Evolutionary conservation across 495 filamentous ascomycete genomes (phyloP).

Genomic region (Talaromyces stipitatus): DNA sequence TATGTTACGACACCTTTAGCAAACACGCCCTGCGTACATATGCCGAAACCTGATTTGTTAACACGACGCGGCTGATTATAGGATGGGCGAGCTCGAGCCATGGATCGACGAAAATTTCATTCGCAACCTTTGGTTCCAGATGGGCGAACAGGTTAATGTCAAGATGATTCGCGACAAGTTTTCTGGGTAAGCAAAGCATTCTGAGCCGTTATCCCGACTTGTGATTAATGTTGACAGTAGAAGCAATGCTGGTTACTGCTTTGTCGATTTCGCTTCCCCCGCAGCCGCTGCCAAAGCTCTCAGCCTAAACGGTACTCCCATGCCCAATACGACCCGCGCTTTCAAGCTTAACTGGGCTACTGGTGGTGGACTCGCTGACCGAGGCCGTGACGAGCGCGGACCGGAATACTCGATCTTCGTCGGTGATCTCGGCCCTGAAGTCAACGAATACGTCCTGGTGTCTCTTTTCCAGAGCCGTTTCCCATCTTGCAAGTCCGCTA

Average conservation of each 20-base stretch:
- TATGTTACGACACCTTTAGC: slow-evolving; percentile 33
- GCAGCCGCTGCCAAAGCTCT: slow-evolving; percentile 88
- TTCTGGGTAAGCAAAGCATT: slow-evolving; percentile 70
- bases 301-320: slow-evolving; percentile 76
- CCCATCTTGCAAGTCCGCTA: slow-evolving; percentile 96
- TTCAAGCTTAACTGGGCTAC: slow-evolving; percentile 99
- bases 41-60: not conserved
- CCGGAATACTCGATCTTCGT: slow-evolving; percentile 98
- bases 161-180: slow-evolving; percentile 99
- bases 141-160: slow-evolving; percentile 91
- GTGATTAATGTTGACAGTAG: slow-evolving; percentile 45
- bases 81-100: slow-evolving; percentile 98
- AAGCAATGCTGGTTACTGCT: slow-evolving; percentile 98
- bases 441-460: slow-evolving; percentile 96
- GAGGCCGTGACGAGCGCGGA: slow-evolving; percentile 89
- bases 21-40: not conserved
- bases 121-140: slow-evolving; percentile 82
- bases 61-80: slow-evolving; percentile 17
- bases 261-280: slow-evolving; percentile 83
- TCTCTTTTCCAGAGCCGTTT: slow-evolving; percentile 95
- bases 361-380: slow-evolving; percentile 89
- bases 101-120: slow-evolving; percentile 99
- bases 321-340: slow-evolving; percentile 87
- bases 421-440: slow-evolving; percentile 93
- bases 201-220: not conserved